Evolutionary conservation across 1,284 basidiomycete species (phyloP), one percentile per base, ranked within the genome.

Genomic region (Psilocybe mexicana): DNA sequence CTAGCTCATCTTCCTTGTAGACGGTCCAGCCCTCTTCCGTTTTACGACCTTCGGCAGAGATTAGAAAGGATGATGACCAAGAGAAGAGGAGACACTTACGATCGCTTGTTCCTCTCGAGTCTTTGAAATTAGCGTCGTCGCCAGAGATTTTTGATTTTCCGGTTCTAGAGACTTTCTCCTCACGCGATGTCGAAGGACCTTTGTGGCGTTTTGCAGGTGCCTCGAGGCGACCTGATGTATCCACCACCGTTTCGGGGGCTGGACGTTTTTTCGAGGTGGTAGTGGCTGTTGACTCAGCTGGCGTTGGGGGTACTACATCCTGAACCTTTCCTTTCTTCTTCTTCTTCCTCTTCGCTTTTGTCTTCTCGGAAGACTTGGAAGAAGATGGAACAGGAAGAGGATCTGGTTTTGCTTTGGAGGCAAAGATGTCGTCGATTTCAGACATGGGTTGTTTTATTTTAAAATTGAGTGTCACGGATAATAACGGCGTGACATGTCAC

Each of bases 1-100:
- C 84, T 10, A 96, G 82, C 65, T 95, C 93, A 63, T 88, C 90
- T 71, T 94, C 93, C 70, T 93, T 94, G 74, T 88, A 96, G 38
- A 96, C 85, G 35, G 77, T 71, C 76, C 83, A 95, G 0, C 93
- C 94, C 71, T 96, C 93, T 60, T 90, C 90, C 0, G 93, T 96
- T 72, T 80, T 88, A 40, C 84, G 83, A 59, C 92, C 93, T 94
- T 68, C 24, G 7, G 46, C 52, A 52, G 23, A 11, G 36, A 23
- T 57, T 7, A 52, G 23, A 51, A 54, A 66, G n/a, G 40, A 5
- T 11, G 60, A 57, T 46, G 45, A 56, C 45, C 28, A 57, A 14
- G 24, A 6, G 43, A 40, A 14, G 49, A 54, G 8, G 55, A 52
- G 57, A 46, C 42, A 84, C 90, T 67, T 69, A 94, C 93, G 82